Conservation (phyloP, 345 rosid species). For the Raphanus sativus region DNA sequence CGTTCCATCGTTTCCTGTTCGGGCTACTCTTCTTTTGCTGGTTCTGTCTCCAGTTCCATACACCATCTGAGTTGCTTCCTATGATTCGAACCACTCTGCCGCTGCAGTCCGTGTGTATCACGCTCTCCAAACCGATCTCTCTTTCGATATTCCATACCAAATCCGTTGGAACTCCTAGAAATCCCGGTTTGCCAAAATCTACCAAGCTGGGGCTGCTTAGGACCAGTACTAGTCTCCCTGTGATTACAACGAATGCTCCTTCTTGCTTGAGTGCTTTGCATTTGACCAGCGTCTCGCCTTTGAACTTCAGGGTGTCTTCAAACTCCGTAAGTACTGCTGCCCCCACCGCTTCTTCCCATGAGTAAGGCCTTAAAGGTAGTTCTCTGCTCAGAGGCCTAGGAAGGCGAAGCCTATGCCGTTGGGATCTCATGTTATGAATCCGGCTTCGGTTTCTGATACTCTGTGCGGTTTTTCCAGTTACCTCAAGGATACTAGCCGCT, state of each 20-base stretch:
- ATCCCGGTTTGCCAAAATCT: slow-evolving; percentile 62
- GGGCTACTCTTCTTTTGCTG: slow-evolving; percentile 49
- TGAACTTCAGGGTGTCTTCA: slow-evolving; percentile 58
- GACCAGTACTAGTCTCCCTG: slow-evolving; percentile 61
- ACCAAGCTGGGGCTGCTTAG: slow-evolving; percentile 65
- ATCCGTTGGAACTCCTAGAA: slow-evolving; percentile 62
- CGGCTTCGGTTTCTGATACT: slow-evolving; percentile 87
- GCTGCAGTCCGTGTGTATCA: slow-evolving; percentile 60
- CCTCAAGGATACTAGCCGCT: slow-evolving; percentile 94
- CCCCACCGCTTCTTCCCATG: slow-evolving; percentile 94
- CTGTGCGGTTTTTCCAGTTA: slow-evolving; percentile 88
- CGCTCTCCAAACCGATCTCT: slow-evolving; percentile 68
- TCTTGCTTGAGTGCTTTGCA: slow-evolving; percentile 76
- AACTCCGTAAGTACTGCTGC: slow-evolving; percentile 63
- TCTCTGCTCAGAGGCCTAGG: slow-evolving; percentile 81
- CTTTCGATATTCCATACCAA: slow-evolving; percentile 73
- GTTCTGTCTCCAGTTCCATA: slow-evolving; percentile 57
- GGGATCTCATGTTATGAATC: slow-evolving; percentile 57
- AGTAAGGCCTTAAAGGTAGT: slow-evolving; percentile 78
- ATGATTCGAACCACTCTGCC: slow-evolving; percentile 66
- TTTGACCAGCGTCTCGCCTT: slow-evolving; percentile 58
- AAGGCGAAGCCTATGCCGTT: slow-evolving; percentile 61
- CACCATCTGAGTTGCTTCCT: slow-evolving; percentile 70
- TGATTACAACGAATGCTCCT: slow-evolving; percentile 65
- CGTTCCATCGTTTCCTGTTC: slow-evolving; percentile 53